phyloP scores from a whole-genome alignment of 768 basidiomycete genomes.

The Rhizopogon vulgaris region DNA sequence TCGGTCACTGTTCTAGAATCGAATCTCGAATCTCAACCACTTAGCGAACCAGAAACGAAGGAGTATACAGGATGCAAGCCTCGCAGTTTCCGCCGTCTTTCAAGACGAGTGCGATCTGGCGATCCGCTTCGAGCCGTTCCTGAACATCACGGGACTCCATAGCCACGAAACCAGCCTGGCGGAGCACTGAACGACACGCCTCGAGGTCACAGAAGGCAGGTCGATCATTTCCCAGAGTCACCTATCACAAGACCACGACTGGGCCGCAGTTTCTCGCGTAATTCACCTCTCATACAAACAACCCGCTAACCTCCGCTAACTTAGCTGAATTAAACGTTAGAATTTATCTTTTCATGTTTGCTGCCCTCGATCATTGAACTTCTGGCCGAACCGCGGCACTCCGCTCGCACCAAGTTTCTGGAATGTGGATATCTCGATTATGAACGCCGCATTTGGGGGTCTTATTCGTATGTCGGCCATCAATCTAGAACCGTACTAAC shows the following conservation, averaged over 20 bases:
- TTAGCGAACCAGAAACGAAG: too few relatives aligned
- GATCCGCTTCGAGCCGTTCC: not conserved
- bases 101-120: not conserved
- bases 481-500: not conserved
- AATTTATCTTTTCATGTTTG: not conserved
- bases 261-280: not conserved
- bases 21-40: too few relatives aligned
- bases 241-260: not conserved
- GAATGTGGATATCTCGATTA: not conserved
- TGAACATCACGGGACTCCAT: not conserved
- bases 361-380: not conserved
- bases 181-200: not conserved
- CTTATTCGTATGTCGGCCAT: not conserved
- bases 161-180: too few relatives aligned
- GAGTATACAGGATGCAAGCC: not conserved
- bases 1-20: too few relatives aligned
- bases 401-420: not conserved
- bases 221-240: not conserved
- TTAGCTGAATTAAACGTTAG: constrained; percentile 1
- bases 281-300: not conserved
- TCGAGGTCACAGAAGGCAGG: not conserved
- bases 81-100: not conserved
- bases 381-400: not conserved
- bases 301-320: not conserved
- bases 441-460: not conserved